phyloP scores from a whole-genome alignment of 768 basidiomycete genomes.

The Suillus luteus region DNA sequence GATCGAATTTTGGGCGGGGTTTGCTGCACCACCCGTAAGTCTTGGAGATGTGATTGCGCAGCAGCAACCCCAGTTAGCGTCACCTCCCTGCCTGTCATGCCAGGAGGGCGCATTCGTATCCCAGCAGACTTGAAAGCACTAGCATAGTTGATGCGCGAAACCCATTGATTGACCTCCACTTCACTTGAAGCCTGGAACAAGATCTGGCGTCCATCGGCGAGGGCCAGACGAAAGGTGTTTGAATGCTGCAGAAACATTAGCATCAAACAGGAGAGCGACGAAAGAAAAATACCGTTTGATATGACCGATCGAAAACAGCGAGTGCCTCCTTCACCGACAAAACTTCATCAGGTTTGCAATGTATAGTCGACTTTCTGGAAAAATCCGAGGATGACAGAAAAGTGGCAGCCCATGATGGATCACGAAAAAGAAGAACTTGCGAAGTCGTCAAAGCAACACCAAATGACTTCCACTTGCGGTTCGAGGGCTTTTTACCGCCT shows the following conservation, averaged over 20 bases:
- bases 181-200: slow-evolving; percentile 75
- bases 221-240: slow-evolving; percentile 75
- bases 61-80: slow-evolving; percentile 84
- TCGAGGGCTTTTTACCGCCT: slow-evolving; percentile 72
- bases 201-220: slow-evolving; percentile 78
- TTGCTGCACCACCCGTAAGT: slow-evolving; percentile 46
- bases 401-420: slow-evolving; percentile 54
- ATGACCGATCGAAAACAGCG: slow-evolving; percentile 78
- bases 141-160: slow-evolving; percentile 90
- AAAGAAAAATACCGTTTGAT: slow-evolving; percentile 62
- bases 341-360: slow-evolving; percentile 82
- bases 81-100: slow-evolving; percentile 69
- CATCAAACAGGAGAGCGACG: neutral
- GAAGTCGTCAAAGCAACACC: slow-evolving; percentile 86
- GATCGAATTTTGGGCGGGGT: slow-evolving; percentile 27
- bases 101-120: slow-evolving; percentile 75
- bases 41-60: slow-evolving; percentile 80
- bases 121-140: slow-evolving; percentile 87
- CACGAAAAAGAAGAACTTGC: slow-evolving; percentile 89
- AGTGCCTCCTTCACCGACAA: slow-evolving; percentile 75
- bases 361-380: slow-evolving; percentile 39
- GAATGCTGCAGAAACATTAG: slow-evolving; percentile 46
- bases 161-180: slow-evolving; percentile 85
- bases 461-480: slow-evolving; percentile 88
- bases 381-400: slow-evolving; percentile 46